Percentiles rank a stretch among this genome's conserved stretches.
Conservation (phyloP, 2,329 filamentous ascomycete genomes). For the Plenodomus tracheiphilus region DNA sequence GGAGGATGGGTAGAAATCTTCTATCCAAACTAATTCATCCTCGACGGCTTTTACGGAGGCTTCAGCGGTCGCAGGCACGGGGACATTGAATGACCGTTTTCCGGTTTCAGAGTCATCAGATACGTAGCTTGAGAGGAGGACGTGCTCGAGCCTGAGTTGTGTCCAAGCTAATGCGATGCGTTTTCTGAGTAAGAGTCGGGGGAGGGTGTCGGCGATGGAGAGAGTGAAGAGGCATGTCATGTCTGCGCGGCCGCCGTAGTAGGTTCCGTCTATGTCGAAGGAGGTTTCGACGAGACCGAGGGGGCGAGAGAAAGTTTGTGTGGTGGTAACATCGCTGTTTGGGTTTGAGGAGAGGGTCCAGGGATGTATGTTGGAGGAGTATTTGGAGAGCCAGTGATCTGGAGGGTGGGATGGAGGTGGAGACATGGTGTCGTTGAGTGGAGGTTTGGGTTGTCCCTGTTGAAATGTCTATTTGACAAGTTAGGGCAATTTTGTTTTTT, state of each 20-base stretch:
- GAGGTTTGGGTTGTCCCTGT: too few species aligned
- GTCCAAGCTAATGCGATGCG: slow-evolving; percentile 48
- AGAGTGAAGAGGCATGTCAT: slow-evolving; percentile 46
- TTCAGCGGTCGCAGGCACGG: slow-evolving; percentile 28
- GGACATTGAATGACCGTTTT: slow-evolving; percentile 39
- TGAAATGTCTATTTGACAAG: too few species aligned
- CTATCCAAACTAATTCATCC: slow-evolving; percentile 43
- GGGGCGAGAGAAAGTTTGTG: slow-evolving; percentile 23
- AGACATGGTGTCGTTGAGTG: too few species aligned
- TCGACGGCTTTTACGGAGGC: slow-evolving; percentile 38
- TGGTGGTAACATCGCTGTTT: background rate
- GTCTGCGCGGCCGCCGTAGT: slow-evolving; percentile 52
- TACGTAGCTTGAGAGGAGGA: slow-evolving; percentile 43
- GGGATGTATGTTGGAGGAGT: slow-evolving; percentile 43
- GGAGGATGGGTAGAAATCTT: slow-evolving; percentile 36
- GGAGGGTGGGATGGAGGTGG: too few species aligned
- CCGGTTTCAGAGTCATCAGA: slow-evolving; percentile 15
- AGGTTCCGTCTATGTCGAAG: slow-evolving; percentile 51
- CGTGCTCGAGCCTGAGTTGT: slow-evolving; percentile 44
- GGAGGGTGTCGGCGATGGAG: slow-evolving; percentile 33
- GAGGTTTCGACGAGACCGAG: slow-evolving; percentile 50
- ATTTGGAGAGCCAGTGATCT: slow-evolving; percentile 45
- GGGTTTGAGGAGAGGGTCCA: slow-evolving; percentile 33
- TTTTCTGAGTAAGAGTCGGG: slow-evolving; percentile 29
- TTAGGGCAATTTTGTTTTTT: too few species aligned